Percentiles rank a stretch among this genome's conserved stretches.
Evolutionary conservation across 768 basidiomycete species (phyloP).

Genomic region (Collybiopsis luxurians): DNA sequence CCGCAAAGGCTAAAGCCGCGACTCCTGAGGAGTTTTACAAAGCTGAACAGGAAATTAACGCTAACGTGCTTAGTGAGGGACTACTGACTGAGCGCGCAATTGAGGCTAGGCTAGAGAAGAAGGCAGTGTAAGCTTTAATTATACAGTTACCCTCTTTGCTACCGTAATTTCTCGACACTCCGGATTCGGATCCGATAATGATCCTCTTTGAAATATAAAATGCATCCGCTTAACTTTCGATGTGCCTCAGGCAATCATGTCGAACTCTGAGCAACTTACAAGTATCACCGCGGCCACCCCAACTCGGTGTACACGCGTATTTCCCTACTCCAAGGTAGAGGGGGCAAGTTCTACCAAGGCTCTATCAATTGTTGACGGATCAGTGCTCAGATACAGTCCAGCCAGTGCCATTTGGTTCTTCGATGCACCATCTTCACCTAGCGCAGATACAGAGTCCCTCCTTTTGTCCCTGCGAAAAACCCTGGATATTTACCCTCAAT

Average conservation of each 20-base stretch:
- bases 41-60: conserved; percentile 4
- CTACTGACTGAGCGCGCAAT: conserved; percentile 2
- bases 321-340: neutral
- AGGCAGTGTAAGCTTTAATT: too few relatives aligned
- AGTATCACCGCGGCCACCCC: neutral
- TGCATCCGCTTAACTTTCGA: too few relatives aligned
- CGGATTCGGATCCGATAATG: too few relatives aligned
- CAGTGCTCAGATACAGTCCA: conserved; percentile 22
- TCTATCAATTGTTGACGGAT: conserved; percentile 29
- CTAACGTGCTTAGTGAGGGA: conserved; percentile 3
- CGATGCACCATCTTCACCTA: conserved; percentile 6
- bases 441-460: conserved; percentile 8
- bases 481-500: conserved; percentile 28
- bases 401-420: conserved; percentile 27
- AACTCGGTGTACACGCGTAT: neutral
- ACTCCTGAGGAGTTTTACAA: neutral
- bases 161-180: too few relatives aligned
- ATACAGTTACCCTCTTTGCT: too few relatives aligned
- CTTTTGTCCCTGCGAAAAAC: conserved; percentile 14
- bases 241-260: too few relatives aligned
- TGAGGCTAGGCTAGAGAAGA: neutral
- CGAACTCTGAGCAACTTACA: too few relatives aligned
- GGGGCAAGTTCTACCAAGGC: neutral
- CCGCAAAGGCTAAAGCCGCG: conserved; percentile 43
- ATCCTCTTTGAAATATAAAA: too few relatives aligned